These are phyloP conservation scores for Prunus armeniaca DNA, from an alignment of 306 rosid genomes.

Conservation along the genomic window DNA sequence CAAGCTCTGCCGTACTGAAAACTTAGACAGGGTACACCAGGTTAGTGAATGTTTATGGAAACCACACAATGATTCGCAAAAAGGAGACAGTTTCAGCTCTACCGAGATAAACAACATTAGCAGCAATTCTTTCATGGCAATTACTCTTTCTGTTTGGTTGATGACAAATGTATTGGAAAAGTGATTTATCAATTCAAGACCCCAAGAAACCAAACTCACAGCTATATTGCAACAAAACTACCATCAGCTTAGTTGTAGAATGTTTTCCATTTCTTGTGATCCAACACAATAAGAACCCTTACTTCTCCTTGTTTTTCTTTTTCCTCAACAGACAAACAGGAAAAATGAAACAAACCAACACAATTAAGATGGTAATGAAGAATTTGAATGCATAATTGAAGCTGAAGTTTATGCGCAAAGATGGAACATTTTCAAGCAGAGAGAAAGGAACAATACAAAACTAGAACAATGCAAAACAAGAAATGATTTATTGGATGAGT, in stretches of 20 bases:
- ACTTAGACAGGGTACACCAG: background rate
- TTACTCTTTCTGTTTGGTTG: background rate
- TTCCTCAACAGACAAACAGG: background rate
- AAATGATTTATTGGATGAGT: background rate
- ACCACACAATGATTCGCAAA: no score
- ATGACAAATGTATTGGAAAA: background rate
- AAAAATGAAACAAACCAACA: constrained; percentile 4
- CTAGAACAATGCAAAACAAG: background rate
- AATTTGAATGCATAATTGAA: background rate
- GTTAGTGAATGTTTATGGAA: background rate
- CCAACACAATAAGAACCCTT: background rate
- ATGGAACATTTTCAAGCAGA: background rate
- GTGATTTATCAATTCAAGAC: no score
- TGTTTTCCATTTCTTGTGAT: background rate
- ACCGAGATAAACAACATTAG: background rate
- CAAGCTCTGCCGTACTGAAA: constrained; percentile 81
- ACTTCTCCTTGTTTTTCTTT: background rate
- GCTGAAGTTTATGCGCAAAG: background rate
- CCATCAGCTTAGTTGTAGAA: background rate
- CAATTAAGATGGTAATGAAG: background rate
- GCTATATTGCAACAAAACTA: background rate
- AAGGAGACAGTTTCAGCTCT: background rate
- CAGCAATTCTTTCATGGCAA: background rate
- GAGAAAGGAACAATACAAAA: background rate
- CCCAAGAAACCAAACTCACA: no score